These are phyloP conservation scores for Cladosporium colombiae DNA, from an alignment of 2,329 filamentous ascomycete species.

Conservation along the genomic window DNA sequence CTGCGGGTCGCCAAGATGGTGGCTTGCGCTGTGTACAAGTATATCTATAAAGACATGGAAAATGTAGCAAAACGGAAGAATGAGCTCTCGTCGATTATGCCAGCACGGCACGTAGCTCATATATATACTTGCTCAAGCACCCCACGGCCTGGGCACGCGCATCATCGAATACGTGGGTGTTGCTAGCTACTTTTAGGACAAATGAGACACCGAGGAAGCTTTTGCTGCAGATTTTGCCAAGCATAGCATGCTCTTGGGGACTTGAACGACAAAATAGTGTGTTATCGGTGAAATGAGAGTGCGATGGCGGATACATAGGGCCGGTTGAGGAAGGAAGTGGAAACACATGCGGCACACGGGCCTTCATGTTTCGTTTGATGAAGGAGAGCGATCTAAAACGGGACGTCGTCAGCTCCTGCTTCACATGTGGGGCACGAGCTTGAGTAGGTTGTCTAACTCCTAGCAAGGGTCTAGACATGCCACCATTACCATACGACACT, in stretches of 20 bases:
- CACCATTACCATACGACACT: background rate
- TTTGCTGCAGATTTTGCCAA: background rate
- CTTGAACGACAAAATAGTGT: background rate
- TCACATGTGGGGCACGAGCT: background rate
- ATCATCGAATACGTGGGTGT: background rate
- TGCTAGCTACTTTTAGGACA: background rate
- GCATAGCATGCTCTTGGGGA: background rate
- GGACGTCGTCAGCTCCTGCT: background rate
- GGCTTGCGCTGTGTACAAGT: background rate
- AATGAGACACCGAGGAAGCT: conserved; percentile 3
- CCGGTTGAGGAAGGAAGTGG: background rate
- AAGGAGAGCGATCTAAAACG: background rate
- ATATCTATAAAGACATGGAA: background rate
- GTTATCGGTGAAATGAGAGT: conserved; percentile 1
- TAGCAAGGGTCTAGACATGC: background rate
- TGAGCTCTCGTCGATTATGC: conserved; percentile 2
- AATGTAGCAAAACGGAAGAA: conserved; percentile 2
- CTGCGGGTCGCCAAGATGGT: background rate
- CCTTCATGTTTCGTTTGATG: background rate
- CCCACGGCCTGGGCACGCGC: background rate
- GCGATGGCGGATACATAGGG: conserved; percentile 1
- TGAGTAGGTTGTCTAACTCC: background rate
- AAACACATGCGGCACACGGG: background rate
- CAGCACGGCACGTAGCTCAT: background rate
- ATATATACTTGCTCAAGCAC: background rate